Conservation (phyloP, 2,329 filamentous ascomycete genomes). For the Penicillium digitatum region DNA sequence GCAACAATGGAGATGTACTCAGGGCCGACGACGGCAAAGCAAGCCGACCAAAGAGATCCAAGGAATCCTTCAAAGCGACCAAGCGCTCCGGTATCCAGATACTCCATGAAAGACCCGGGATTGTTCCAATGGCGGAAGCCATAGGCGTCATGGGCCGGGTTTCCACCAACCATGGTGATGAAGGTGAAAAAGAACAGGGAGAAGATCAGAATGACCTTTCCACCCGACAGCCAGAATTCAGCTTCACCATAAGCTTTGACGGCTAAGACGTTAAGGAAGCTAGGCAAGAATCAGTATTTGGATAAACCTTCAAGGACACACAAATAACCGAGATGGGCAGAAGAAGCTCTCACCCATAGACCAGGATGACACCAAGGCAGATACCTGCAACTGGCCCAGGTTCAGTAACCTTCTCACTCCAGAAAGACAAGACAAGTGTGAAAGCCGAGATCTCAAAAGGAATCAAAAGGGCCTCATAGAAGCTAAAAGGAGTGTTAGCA, state of each 20-base stretch:
- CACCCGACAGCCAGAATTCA: slow-evolving; percentile 46
- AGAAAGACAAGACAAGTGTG: slow-evolving; percentile 41
- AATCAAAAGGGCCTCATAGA: slow-evolving; percentile 41
- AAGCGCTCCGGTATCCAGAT: slow-evolving; percentile 57
- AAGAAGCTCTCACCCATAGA: slow-evolving; percentile 24
- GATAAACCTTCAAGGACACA: neutral
- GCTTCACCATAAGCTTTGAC: slow-evolving; percentile 68
- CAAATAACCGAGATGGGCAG: neutral
- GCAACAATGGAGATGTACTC: slow-evolving; percentile 61
- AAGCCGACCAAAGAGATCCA: slow-evolving; percentile 67
- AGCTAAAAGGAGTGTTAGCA: slow-evolving; percentile 13
- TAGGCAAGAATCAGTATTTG: slow-evolving; percentile 19
- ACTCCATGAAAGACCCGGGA: slow-evolving; percentile 64
- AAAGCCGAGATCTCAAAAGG: slow-evolving; percentile 44
- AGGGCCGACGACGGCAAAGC: slow-evolving; percentile 61
- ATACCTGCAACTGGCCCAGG: slow-evolving; percentile 36
- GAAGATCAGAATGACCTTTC: slow-evolving; percentile 66
- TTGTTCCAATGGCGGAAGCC: slow-evolving; percentile 62
- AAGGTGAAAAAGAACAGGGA: slow-evolving; percentile 70
- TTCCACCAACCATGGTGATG: slow-evolving; percentile 74
- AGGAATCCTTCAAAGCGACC: slow-evolving; percentile 55
- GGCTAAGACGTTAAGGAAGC: slow-evolving; percentile 62
- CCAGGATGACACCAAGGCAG: slow-evolving; percentile 24
- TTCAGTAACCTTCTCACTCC: slow-evolving; percentile 30
- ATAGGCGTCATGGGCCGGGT: slow-evolving; percentile 64